Base-by-base conservation (phyloP, 352 stramenopile genomes). In the Aphanomyces invadans region DNA sequence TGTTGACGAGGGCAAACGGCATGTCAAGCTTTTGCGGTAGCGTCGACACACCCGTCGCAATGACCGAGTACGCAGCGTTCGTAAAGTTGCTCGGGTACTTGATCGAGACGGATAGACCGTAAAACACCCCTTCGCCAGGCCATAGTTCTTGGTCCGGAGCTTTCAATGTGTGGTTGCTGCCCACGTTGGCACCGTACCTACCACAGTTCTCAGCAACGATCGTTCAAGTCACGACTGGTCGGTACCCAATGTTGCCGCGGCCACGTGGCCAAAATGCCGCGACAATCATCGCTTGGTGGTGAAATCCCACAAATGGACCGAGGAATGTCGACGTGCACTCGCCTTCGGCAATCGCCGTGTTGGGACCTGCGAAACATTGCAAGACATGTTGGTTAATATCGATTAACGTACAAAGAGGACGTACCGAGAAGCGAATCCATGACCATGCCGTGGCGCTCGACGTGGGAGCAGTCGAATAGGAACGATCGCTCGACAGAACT, bases 111-210 rank as follows among this genome's bases (percentile, higher is more conserved):
- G 83, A 86, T 7, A 99, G 76, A 0, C 96, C 96, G 74, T 95
- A 99, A 75, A 99, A 99, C 26, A 96, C 71, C 51, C 96, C 96
- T 73, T 99, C 96, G 2, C 95, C 96, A 0, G 84, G 81, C 44
- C 92, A 83, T 2, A 95, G 77, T 74, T 99, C 96, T 74, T 95
- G 86, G 63, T 95, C 86, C 0, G 86, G 86, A 0, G 83, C 83
- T 54, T 92, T 92, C n/a, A 95, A 71, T 46, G 96, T 99, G 74
- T 99, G 96, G 73, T 99, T 99, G 62, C 88, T 98, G 45, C 96
- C 96, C 26, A 98, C 91, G 69, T 98, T 98, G 52, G 91, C 92
- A 29, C 93, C 93, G n/a, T 67, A 67, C 0, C 60, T 67, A 59
- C 59, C 4, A 7, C 45, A 36, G n/a, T n/a, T n/a, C n/a, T n/a